Conservation (phyloP, 176 grass and related monocot species). For the Hsuehochloa calcarea region DNA sequence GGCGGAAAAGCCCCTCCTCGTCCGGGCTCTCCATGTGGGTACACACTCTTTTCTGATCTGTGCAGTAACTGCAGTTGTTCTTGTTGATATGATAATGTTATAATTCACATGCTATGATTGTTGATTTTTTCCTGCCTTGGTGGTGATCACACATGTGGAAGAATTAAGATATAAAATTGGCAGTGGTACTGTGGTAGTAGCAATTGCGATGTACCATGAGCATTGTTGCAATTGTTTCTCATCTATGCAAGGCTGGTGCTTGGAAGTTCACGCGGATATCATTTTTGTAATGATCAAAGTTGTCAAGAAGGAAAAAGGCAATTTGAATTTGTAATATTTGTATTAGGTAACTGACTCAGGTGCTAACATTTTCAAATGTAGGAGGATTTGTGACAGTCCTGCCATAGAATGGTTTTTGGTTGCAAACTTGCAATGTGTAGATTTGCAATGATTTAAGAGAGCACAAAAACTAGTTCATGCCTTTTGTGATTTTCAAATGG, state of each 20-base stretch:
- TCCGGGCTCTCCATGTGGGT: slow-evolving; percentile 88
- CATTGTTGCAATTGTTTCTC: background rate
- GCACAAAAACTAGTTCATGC: background rate
- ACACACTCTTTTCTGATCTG: background rate
- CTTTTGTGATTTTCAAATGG: background rate
- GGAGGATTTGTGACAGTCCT: background rate
- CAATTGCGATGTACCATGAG: background rate
- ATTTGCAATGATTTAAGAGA: background rate
- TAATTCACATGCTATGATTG: background rate
- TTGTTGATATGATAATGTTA: background rate
- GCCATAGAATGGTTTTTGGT: background rate
- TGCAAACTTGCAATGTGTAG: background rate
- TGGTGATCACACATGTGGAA: background rate
- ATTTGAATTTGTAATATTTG: too few relatives aligned
- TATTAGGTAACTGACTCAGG: background rate
- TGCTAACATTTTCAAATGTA: background rate
- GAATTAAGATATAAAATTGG: background rate
- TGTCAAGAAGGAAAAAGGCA: background rate
- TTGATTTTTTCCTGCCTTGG: background rate
- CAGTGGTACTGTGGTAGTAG: background rate
- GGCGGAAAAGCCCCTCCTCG: slow-evolving; percentile 44
- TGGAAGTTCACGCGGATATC: background rate
- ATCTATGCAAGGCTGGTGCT: background rate
- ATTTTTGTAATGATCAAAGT: background rate
- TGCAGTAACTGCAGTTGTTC: background rate